A percentile compares a stretch with the other conserved stretches of the same genome.
Conservation (phyloP, 2,329 filamentous ascomycete species). For the Pleomassaria siparia region DNA sequence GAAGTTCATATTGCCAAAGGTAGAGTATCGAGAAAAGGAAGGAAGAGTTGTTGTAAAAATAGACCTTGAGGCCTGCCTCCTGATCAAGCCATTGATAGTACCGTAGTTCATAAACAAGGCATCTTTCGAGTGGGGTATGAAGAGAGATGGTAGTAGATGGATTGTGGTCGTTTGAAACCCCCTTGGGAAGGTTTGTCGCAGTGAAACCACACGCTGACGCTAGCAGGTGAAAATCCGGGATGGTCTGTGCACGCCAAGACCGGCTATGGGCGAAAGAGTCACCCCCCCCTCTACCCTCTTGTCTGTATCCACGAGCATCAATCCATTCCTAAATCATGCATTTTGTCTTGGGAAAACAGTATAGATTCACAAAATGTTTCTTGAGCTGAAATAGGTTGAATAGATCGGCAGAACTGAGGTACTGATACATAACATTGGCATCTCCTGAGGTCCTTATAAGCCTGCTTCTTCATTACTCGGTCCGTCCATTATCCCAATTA, state of each 20-base stretch:
- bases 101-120: neutral
- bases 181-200: neutral
- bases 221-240: neutral
- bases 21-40: too few species aligned
- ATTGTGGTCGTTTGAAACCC: neutral
- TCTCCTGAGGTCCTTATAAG: too few species aligned
- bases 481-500: neutral
- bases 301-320: too few species aligned
- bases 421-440: too few species aligned
- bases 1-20: conserved; percentile 20
- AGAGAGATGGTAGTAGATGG: neutral
- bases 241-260: neutral
- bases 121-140: neutral
- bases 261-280: neutral
- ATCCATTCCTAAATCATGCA: too few species aligned
- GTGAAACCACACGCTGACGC: too few species aligned
- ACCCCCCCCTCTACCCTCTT: too few species aligned
- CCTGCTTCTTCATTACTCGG: too few species aligned
- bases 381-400: too few species aligned
- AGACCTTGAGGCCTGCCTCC: neutral
- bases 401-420: too few species aligned
- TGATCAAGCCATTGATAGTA: neutral
- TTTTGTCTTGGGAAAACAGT: too few species aligned
- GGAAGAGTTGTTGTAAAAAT: neutral
- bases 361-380: too few species aligned